Evolutionary conservation across 139 green algal genomes (phyloP).

Genomic region (Chlamydomonas sp.): DNA sequence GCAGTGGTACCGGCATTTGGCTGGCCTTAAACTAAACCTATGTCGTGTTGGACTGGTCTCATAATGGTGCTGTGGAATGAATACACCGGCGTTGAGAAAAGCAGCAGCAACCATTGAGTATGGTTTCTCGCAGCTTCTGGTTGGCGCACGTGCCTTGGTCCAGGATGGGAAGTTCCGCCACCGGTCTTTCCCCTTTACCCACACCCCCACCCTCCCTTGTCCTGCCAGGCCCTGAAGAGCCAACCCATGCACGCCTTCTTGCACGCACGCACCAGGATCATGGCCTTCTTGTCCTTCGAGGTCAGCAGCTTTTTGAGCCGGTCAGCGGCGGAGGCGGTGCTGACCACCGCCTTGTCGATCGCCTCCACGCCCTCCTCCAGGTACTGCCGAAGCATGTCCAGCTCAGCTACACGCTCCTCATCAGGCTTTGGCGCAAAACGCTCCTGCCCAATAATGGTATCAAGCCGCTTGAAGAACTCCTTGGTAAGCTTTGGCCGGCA

Average conservation of each 20-base stretch:
- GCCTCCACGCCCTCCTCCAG: slow-evolving; percentile 70
- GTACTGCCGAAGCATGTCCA: slow-evolving; percentile 86
- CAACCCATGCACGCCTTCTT: no score
- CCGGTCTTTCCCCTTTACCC: background rate
- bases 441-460: slow-evolving; percentile 53
- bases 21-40: no score
- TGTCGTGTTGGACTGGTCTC: no score
- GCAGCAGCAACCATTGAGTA: no score
- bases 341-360: slow-evolving; percentile 73
- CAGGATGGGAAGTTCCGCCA: no score
- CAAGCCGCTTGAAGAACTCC: slow-evolving; percentile 75
- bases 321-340: slow-evolving; percentile 59
- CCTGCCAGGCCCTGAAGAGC: slow-evolving; percentile 41
- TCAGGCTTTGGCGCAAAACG: slow-evolving; percentile 57
- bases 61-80: no score
- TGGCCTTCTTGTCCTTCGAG: slow-evolving; percentile 75
- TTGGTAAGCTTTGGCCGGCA: slow-evolving; percentile 70
- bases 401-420: slow-evolving; percentile 80
- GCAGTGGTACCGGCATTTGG: no score
- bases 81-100: no score
- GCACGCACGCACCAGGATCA: slow-evolving; percentile 72
- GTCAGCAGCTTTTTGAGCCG: slow-evolving; percentile 81
- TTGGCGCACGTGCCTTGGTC: no score
- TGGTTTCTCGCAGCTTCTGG: no score
- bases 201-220: no score